Evolutionary conservation across 257 asterid genomes (phyloP).

Genomic region (Solanum habrochaites): DNA sequence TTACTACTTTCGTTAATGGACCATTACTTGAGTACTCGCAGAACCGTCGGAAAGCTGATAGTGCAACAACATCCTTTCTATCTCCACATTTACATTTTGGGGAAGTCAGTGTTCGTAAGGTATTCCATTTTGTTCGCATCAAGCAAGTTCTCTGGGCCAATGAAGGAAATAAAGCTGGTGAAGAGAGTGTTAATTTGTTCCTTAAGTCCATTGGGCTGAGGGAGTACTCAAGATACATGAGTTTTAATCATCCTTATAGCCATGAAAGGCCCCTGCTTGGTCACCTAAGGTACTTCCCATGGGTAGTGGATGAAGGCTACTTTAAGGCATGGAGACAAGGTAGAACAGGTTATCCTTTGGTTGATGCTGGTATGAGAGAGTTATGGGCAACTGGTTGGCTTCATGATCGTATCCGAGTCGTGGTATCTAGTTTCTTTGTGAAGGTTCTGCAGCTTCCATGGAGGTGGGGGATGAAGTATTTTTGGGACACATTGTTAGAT

Average conservation of each 20-base stretch:
- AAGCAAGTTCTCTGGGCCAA: constrained; percentile 86
- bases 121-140: constrained; percentile 76
- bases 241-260: constrained; percentile 91
- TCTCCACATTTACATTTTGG: constrained; percentile 92
- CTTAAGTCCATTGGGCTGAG: constrained; percentile 86
- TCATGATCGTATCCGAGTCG: constrained; percentile 82
- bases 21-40: constrained; percentile 70
- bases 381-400: constrained; percentile 98
- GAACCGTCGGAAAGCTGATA: constrained; percentile 83
- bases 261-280: constrained; percentile 86
- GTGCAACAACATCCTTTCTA: constrained; percentile 89
- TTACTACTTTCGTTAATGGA: constrained; percentile 65
- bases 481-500: constrained; percentile 89
- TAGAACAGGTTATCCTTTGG: constrained; percentile 87
- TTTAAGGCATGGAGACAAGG: constrained; percentile 96
- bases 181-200: constrained; percentile 85
- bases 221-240: constrained; percentile 85
- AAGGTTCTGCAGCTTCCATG: constrained; percentile 92
- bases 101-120: constrained; percentile 81
- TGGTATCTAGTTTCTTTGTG: constrained; percentile 88
- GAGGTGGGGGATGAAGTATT: constrained; percentile 98
- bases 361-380: constrained; percentile 97
- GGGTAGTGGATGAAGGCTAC: constrained; percentile 77
- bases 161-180: constrained; percentile 78
- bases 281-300: constrained; percentile 67